Evolutionary conservation across 495 filamentous ascomycete genomes (phyloP), one percentile per base, ranked within the genome.

Genomic region (Pseudevernia furfuracea): DNA sequence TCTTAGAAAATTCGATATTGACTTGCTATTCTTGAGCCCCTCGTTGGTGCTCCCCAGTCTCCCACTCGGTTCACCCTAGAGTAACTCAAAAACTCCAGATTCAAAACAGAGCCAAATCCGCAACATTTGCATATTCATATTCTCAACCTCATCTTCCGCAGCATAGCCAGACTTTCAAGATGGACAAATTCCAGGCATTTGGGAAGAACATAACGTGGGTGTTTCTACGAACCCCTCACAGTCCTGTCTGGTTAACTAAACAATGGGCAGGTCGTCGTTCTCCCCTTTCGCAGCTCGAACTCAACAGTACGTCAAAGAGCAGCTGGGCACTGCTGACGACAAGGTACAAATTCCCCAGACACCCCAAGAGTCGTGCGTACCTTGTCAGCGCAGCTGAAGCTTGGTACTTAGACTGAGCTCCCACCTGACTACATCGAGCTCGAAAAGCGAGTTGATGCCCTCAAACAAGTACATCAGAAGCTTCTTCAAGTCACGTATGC

Each of bases 351-450:
- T 46, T 21, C 41, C 37, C 49, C 21, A 39, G 25, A 36, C 58
- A 49, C 37, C 3, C 19, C 15, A 25, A 38, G 21, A 25, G 48
- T 9, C 14, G 21, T 37, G 14, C 14, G 37, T n/a, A 21, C 17
- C 11, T 36, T 17, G 23, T 19, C 23, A 25, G 30, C 49, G 38
- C 28, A 63, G 38, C 52, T 44, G 46, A 59, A 48, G 37, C 19
- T 9, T 11, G 14, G 38, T 30, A n/a, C 60, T 52, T 59, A 92
- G 89, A 98, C 94, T 64, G 87, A 98, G 77, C 91, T 97, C 36
- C 95, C 95, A 23, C 86, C 92, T 71, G 95, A 97, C 73, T 98
- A 97, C 76, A 88, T 97, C 72, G 92, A 97, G 77, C 89, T 98
- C 59, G 94, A 98, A 86, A 97, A 96, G 82, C 87, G 95, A 67